Base-by-base conservation (phyloP, 2,329 filamentous ascomycete genomes). In the Cordyceps cateniannulata region DNA sequence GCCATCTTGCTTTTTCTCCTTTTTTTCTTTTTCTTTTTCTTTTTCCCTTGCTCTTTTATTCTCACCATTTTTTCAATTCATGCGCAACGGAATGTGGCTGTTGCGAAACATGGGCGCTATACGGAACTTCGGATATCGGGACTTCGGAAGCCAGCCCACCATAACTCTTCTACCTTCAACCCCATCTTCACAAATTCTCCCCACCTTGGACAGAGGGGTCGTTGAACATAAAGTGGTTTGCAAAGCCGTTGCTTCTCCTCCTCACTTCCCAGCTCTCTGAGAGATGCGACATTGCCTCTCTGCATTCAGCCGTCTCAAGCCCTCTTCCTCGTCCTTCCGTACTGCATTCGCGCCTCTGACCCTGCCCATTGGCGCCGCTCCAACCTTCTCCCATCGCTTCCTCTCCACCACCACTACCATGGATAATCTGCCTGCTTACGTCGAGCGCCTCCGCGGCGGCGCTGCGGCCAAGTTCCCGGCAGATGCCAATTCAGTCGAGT, bases 401-500 rank as follows among this genome's bases (percentile, higher is more conserved):
- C 22, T 50, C 40, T 29, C 27, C 25, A 45, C 24, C 32, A 16
- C 16, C 38, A 40, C 38, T 5, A n/a, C 47, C 51, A 79, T 77
- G 75, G 73, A 77, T n/a, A n/a, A n/a, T n/a, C 68, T 80, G 58
- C 62, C 69, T 57, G 65, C 71, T 18, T 72, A 70, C 42, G 71
- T 77, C 25, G 71, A 75, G 24, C 70, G 73, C 59, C 72, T 81
- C 40, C 74, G 77, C 18, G 70, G 70, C 45, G 79, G 79, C 54
- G 66, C 70, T 48, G 65, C 71, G 8, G 70, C 76, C 55, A 69
- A 73, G 32, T 85, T 85, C 63, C 76, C 81, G n/a, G 57, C 71
- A 3, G 72, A 81, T 38, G 79, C 80, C 60, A 76, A 73, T 61
- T 75, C 78, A 0, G 64, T 77, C 6, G 76, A 77, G 6, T 85